phyloP scores from a whole-genome alignment of 345 rosid species.

The Salix suchowensis region DNA sequence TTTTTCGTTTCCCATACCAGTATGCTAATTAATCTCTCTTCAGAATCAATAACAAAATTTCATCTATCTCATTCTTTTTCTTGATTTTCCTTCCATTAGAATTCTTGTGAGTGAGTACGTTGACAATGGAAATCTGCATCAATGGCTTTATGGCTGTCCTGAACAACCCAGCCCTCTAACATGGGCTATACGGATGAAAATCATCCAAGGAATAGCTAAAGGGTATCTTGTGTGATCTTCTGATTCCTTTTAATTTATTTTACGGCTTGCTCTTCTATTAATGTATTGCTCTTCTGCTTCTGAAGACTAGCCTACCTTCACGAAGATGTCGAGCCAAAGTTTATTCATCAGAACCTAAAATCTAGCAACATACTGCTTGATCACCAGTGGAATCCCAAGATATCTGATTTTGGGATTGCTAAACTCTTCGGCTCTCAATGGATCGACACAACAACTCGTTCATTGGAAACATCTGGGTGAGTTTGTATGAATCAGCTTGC shows the following conservation, averaged over 20 bases:
- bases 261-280: background rate
- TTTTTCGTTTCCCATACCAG: background rate
- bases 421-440: conserved; percentile 21
- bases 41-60: background rate
- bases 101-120: conserved; percentile 58
- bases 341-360: conserved; percentile 51
- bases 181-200: conserved; percentile 53
- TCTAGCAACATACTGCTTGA: conserved; percentile 69
- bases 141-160: conserved; percentile 65
- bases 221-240: conserved; percentile 37
- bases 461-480: conserved; percentile 24
- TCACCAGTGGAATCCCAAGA: conserved; percentile 69
- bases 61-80: background rate
- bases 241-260: background rate
- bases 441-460: conserved; percentile 8
- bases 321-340: conserved; percentile 58
- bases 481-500: background rate
- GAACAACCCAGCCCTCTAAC: conserved; percentile 43
- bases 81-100: conserved; percentile 32
- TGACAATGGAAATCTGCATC: conserved; percentile 66
- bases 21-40: background rate
- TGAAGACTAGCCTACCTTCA: conserved; percentile 71
- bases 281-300: background rate
- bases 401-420: conserved; percentile 52
- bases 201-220: conserved; percentile 72